Evolutionary conservation across 139 green algal species (phyloP).

Genomic region (Chlorella sp.): DNA sequence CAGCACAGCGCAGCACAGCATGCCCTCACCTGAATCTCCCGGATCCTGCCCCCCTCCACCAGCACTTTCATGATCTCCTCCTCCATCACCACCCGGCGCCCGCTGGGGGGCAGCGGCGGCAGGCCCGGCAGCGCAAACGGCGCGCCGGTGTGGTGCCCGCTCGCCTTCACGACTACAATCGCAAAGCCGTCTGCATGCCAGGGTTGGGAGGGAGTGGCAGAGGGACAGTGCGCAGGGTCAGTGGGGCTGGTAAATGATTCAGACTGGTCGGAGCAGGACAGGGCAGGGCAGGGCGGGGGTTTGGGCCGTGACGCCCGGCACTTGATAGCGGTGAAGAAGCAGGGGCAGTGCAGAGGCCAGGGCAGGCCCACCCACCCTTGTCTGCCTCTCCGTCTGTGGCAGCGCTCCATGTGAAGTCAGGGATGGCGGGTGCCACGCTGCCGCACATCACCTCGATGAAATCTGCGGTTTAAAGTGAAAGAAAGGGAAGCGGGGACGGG

Average conservation of each 20-base stretch:
- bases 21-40: slow-evolving; percentile 19
- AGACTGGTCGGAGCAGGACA: not conserved
- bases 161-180: slow-evolving; percentile 33
- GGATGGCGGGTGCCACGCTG: slow-evolving; percentile 42
- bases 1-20: not conserved
- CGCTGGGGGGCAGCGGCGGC: slow-evolving; percentile 24
- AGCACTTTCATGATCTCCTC: slow-evolving; percentile 41
- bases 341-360: not conserved
- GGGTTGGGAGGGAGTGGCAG: not conserved
- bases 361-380: slow-evolving; percentile 22
- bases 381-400: slow-evolving; percentile 40
- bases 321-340: not conserved
- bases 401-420: slow-evolving; percentile 50
- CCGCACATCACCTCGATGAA: slow-evolving; percentile 36
- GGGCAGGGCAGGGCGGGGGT: not conserved
- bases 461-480: not conserved
- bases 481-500: not conserved
- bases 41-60: slow-evolving; percentile 42
- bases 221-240: not conserved
- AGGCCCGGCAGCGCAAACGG: slow-evolving; percentile 39
- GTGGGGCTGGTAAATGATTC: not conserved
- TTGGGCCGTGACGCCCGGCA: not conserved
- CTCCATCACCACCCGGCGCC: slow-evolving; percentile 30
- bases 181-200: slow-evolving; percentile 20
- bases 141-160: slow-evolving; percentile 47